Conservation (phyloP, 2,329 filamentous ascomycete species). For the Xylariaceae sp. region DNA sequence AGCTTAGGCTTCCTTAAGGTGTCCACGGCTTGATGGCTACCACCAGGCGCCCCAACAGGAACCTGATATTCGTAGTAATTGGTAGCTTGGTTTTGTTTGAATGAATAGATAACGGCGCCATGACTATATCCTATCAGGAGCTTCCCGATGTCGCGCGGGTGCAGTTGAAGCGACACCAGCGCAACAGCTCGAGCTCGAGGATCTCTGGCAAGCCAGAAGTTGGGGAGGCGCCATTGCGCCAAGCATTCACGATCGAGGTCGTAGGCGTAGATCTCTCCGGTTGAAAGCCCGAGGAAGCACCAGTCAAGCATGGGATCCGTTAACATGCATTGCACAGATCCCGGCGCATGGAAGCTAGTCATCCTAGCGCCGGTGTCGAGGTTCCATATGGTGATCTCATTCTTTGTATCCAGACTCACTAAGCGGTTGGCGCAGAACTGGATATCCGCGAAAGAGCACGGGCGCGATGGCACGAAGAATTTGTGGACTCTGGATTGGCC, state of each 20-base stretch:
- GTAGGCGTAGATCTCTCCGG: conserved; percentile 84
- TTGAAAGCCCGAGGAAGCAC: conserved; percentile 77
- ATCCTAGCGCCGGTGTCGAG: conserved; percentile 63
- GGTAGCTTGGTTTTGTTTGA: conserved; percentile 79
- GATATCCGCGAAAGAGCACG: conserved; percentile 68
- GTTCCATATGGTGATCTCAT: conserved; percentile 81
- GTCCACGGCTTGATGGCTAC: conserved; percentile 60
- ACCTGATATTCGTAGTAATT: conserved; percentile 81
- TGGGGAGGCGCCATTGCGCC: conserved; percentile 73
- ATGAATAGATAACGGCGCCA: conserved; percentile 85
- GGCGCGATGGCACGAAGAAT: conserved; percentile 63
- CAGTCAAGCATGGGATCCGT: conserved; percentile 92
- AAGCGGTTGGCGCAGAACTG: conserved; percentile 85
- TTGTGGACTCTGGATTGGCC: conserved; percentile 77
- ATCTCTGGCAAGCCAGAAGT: conserved; percentile 75
- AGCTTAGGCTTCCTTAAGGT: conserved; percentile 65
- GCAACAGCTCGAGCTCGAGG: conserved; percentile 55
- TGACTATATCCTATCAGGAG: conserved; percentile 85
- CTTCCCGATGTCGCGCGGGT: conserved; percentile 88
- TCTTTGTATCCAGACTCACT: conserved; percentile 76
- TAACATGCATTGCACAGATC: conserved; percentile 65
- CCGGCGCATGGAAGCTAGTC: conserved; percentile 69
- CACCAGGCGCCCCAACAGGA: conserved; percentile 76
- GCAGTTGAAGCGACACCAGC: conserved; percentile 74
- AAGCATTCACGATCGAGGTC: conserved; percentile 79